These are phyloP conservation scores for Babesia caballi DNA, from an alignment of 169 alveolate species.

Conservation along the genomic window DNA sequence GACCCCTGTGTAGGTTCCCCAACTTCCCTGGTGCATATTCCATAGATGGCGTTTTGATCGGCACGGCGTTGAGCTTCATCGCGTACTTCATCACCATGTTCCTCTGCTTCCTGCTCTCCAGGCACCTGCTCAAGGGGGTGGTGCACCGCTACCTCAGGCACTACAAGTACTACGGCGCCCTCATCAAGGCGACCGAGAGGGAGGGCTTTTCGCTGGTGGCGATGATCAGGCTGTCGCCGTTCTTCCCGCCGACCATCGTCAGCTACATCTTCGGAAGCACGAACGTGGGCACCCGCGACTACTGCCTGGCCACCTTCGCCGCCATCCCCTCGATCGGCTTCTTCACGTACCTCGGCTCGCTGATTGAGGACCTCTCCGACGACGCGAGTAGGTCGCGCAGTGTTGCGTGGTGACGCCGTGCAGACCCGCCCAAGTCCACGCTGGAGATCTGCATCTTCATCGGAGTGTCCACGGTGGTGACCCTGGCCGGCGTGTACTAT, in stretches of 20 bases:
- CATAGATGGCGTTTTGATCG: slow-evolving; percentile 14
- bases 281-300: slow-evolving; percentile 27
- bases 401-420: neutral
- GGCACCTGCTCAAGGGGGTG: slow-evolving; percentile 32
- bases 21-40: neutral
- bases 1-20: too few relatives aligned
- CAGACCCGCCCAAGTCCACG: slow-evolving; percentile 13
- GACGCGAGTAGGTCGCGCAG: slow-evolving; percentile 15
- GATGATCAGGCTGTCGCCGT: slow-evolving; percentile 62
- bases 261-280: slow-evolving; percentile 65
- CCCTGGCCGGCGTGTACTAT: slow-evolving; percentile 45
- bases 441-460: slow-evolving; percentile 15
- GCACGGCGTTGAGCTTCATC: slow-evolving; percentile 24
- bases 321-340: slow-evolving; percentile 44
- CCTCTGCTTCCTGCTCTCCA: slow-evolving; percentile 51
- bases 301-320: slow-evolving; percentile 39
- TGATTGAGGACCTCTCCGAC: slow-evolving; percentile 33
- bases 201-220: slow-evolving; percentile 55
- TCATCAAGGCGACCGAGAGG: slow-evolving; percentile 42
- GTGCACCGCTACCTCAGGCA: slow-evolving; percentile 26
- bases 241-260: slow-evolving; percentile 59
- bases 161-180: slow-evolving; percentile 51
- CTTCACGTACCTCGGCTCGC: slow-evolving; percentile 52
- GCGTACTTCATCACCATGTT: slow-evolving; percentile 48
- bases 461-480: slow-evolving; percentile 3